Base-by-base conservation (phyloP, 2,329 filamentous ascomycete genomes). In the Sphaceloma murrayae region DNA sequence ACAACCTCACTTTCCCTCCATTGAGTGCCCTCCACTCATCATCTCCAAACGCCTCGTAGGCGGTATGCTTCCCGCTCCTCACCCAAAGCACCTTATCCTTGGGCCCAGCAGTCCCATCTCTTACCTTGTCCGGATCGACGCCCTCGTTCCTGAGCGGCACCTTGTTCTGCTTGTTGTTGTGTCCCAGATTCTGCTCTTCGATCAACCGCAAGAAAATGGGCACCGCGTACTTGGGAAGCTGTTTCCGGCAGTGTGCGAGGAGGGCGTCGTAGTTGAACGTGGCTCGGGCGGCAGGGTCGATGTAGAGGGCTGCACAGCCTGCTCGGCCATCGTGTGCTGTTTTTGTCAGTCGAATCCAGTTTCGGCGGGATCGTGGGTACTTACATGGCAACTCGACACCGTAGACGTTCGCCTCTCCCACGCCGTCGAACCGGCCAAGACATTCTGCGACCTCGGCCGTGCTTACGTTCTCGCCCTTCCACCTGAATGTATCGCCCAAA, bases 81-180 rank as follows among this genome's bases (percentile, higher is more conserved):
- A 69, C 56, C 72, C 72, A 77, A 19, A 70, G 57, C 26, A 77
- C 56, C n/a, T 56, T 60, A 58, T 76, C 68, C 17, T 57, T 57
- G 34, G 55, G 55, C 0, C 64, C 62, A n/a, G 61, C 65, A 7
- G 58, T 55, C 6, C 67, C 68, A 48, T 69, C 67, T 10, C 56
- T 63, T 13, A 69, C 58, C 46, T 67, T 67, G 4, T 57, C 57
- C 3, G 75, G 72, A 57, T 84, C 73, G 10, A 83, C 72, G 0
- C 80, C 81, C 50, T 83, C 78, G 34, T 74, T 73, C 54, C 80
- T 70, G 34, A 86, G 63, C 0, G 78, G 78, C 1, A 79, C 73
- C 59, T 88, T 88, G 57, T 85, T 84, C 62, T 86, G 82, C 64
- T 88, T 88, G 58, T 85, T 82, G 54, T 86, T 88, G 56, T 83